Conservation (phyloP, 2,329 filamentous ascomycete genomes). For the Verticillium nonalfalfae region DNA sequence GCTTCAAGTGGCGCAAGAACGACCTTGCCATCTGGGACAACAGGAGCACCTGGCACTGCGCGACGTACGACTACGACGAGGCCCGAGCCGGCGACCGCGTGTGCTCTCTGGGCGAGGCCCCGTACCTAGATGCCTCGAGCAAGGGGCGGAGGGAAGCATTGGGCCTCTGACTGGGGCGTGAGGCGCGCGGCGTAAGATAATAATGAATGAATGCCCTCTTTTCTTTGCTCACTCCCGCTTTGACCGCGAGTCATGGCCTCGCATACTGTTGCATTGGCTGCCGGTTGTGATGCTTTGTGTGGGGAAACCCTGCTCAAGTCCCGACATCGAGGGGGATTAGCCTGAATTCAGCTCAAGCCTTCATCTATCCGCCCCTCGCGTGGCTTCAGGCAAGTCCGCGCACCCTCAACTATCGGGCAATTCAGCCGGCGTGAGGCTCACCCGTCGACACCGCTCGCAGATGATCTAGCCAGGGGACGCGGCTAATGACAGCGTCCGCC, state of each 20-base stretch:
- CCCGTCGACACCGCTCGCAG: neutral
- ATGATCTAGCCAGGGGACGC: neutral
- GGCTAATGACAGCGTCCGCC: neutral
- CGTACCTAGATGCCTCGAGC: slow-evolving; percentile 30
- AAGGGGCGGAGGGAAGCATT: slow-evolving; percentile 31
- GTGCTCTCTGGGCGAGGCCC: slow-evolving; percentile 33
- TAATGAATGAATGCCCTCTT: neutral
- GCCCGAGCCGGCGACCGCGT: slow-evolving; percentile 34
- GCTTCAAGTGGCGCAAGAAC: slow-evolving; percentile 46
- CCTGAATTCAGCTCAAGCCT: neutral
- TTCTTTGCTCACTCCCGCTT: too few relatives aligned
- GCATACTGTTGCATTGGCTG: neutral
- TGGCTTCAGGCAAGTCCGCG: neutral
- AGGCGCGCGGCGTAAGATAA: neutral
- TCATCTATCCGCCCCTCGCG: neutral
- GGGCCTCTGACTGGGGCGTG: slow-evolving; percentile 7
- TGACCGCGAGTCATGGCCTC: neutral
- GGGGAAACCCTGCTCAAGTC: neutral
- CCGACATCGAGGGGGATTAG: neutral
- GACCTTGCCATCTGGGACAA: slow-evolving; percentile 64
- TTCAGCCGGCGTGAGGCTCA: neutral
- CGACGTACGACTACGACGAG: slow-evolving; percentile 54
- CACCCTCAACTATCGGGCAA: neutral
- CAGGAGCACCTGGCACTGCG: slow-evolving; percentile 40
- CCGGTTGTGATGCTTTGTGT: neutral